Evolutionary conservation across 331 rosid species (phyloP).

Genomic region (Arachis monticola): DNA sequence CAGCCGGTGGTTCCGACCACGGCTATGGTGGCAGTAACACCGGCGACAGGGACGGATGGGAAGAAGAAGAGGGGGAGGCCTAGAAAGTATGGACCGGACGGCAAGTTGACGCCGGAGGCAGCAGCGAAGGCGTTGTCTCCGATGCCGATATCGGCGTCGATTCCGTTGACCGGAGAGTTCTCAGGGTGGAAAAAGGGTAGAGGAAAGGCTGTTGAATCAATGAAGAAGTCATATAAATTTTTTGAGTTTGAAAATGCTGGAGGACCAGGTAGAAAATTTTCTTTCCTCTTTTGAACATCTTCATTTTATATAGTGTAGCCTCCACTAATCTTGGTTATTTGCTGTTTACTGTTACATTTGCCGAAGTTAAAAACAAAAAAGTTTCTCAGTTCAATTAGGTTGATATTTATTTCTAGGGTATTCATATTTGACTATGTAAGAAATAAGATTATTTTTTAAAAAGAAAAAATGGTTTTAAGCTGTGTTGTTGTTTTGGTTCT

Average conservation of each 20-base stretch:
- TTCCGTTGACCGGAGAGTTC: slow-evolving; percentile 87
- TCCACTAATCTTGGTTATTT: background rate
- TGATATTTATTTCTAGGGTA: slow-evolving; percentile 21
- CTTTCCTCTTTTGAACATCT: slow-evolving; percentile 3
- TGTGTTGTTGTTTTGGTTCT: slow-evolving; percentile 16
- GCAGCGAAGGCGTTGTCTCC: slow-evolving; percentile 65
- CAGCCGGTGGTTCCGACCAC: slow-evolving; percentile 31
- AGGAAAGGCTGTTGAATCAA: slow-evolving; percentile 59
- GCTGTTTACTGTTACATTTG: slow-evolving; percentile 50
- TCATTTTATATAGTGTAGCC: slow-evolving; percentile 8
- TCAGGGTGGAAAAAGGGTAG: slow-evolving; percentile 79
- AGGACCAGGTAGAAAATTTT: slow-evolving; percentile 42
- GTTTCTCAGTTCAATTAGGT: background rate
- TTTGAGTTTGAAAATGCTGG: slow-evolving; percentile 56
- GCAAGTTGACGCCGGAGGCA: slow-evolving; percentile 31
- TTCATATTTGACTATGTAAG: too few relatives aligned
- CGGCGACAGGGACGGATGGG: slow-evolving; percentile 43
- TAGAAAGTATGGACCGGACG: slow-evolving; percentile 74
- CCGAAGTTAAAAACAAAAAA: background rate
- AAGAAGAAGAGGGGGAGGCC: slow-evolving; percentile 98
- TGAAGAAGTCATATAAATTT: slow-evolving; percentile 67
- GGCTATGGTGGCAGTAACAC: slow-evolving; percentile 29
- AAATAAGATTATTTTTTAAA: background rate
- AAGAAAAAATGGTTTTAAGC: background rate
- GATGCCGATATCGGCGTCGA: slow-evolving; percentile 93